Evolutionary conservation across 2,329 filamentous ascomycete genomes (phyloP), one percentile per base, ranked within the genome.

Genomic region (Cercospora brassicicola): DNA sequence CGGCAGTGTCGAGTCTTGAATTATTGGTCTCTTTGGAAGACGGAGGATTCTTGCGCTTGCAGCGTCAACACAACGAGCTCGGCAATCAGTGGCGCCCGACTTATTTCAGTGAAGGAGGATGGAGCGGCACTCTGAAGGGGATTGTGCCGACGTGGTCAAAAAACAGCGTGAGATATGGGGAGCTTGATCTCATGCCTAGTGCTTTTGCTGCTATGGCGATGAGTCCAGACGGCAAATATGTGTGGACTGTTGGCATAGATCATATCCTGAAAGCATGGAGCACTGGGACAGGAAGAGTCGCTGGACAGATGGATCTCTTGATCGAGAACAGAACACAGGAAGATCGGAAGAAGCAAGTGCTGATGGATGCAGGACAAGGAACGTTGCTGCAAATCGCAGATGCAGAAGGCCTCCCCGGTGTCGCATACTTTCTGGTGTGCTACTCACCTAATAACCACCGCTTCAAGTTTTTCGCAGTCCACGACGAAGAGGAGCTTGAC

Each of bases 401-500:
- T 8, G 62, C 66, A 10, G 69, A 64, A 20, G 68, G 65, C 31
- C 56, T 71, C 26, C 65, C 69, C 11, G 66, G 66, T 28, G 71
- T 65, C 6, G 61, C 53, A n/a, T 90, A 88, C 76, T 86, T 86
- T 67, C 87, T 94, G 63, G 88, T 92, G 42, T 94, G 93, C 8
- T 97, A 93, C 79, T 97, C 94, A 10, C 94, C 95, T 0, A 88
- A 95, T 71, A 91, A 93, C 31, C 87, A 95, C 39, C 90, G 94
- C 77, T 98, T 99, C 85, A 98, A 97, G 79, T 94, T 99, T 77
- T 99, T 94, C 92, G 92, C 96, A 73, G 82, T 92, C 13, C 55
- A 69, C n/a, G 55, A 39, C 20, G 69, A 67, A 30, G 65, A 66
- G 13, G 51, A 51, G 2, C 55, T 74, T 1, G 28, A 59, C 18